A percentile compares a stretch with the other conserved stretches of the same genome.
Conservation (phyloP, 202 grass and related monocot species). For the Carex arenaria region DNA sequence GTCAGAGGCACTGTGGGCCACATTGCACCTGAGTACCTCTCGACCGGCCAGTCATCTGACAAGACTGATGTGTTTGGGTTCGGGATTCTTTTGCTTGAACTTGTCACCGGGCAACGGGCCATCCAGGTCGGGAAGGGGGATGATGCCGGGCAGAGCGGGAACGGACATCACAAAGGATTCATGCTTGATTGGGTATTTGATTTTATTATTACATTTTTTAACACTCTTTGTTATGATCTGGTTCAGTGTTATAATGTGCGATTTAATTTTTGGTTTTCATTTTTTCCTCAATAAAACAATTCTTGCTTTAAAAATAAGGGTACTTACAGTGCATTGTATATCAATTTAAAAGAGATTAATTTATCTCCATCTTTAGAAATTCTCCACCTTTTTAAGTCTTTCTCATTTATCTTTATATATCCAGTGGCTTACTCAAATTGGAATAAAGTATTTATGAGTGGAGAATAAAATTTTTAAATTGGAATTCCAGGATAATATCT, state of each 20-base stretch:
- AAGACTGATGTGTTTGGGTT: slow-evolving; percentile 96
- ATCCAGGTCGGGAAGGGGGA: slow-evolving; percentile 71
- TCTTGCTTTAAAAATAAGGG: neutral
- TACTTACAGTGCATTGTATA: neutral
- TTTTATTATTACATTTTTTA: neutral
- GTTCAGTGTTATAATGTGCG: neutral
- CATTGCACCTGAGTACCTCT: slow-evolving; percentile 91
- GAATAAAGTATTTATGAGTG: neutral
- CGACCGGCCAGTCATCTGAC: slow-evolving; percentile 73
- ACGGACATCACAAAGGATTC: slow-evolving; percentile 56
- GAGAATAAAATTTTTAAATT: neutral
- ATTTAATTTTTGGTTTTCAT: neutral
- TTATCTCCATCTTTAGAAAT: neutral
- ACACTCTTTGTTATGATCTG: neutral
- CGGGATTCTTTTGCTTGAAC: slow-evolving; percentile 75
- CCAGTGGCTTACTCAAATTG: neutral
- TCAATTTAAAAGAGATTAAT: neutral
- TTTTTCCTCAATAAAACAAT: neutral
- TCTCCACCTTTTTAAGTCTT: neutral
- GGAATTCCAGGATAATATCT: neutral
- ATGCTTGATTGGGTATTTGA: slow-evolving; percentile 84
- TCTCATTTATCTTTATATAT: neutral
- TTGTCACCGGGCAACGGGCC: slow-evolving; percentile 79
- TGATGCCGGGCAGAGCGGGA: slow-evolving; percentile 7
- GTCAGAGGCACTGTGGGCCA: slow-evolving; percentile 84